Base-by-base conservation (phyloP, 1,284 basidiomycete genomes). In the Heimioporus retisporus region DNA sequence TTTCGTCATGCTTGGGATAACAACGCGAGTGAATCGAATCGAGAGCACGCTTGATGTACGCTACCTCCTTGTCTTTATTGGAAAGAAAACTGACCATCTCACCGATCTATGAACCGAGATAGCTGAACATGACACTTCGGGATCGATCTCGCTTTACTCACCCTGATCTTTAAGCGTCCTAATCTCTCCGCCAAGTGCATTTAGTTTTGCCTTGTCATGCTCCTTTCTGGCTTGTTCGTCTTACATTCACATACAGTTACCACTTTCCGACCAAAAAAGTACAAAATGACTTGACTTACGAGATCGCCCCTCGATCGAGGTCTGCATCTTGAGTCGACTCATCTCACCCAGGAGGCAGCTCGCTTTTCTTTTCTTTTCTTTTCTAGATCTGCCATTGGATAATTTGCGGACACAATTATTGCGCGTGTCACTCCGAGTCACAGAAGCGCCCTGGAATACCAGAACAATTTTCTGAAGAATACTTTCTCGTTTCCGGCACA, bases 11-110 rank as follows among this genome's bases (percentile, higher is more conserved):
- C 53, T 84, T 79, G 5, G 86, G 81, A 14, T 85, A 84, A 76
- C 96, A 92, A 21, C 93, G 87, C 23, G 90, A 91, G 76, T 94
- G 94, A 11, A 97, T 92, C 11, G 93, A 92, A 77, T 96, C 93
- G 51, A 97, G 82, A 16, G 93, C 93, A 19, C 92, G 90, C 74
- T 96, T 95, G 59, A 96, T 84, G 72, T 92, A 94, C 2, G 87
- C 74, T 60, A 93, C 85, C 68, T 95, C 93, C 73, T 94, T 94
- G 68, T 92, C 88, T 73, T 90, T 92, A 63, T 85, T 80, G 18
- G 80, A 79, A 3, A 90, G 59, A 3, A 78, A 72, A 7, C 75
- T 77, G 60, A 92, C 90, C 51, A 89, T 76, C 57, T 92, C 89
- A 2, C 78, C 80, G 53, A 85, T 83, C 91, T 95, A 70, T 2